These are phyloP conservation scores for Cladophialophora bantiana DNA, from an alignment of 2,329 filamentous ascomycete genomes.

Conservation along the genomic window DNA sequence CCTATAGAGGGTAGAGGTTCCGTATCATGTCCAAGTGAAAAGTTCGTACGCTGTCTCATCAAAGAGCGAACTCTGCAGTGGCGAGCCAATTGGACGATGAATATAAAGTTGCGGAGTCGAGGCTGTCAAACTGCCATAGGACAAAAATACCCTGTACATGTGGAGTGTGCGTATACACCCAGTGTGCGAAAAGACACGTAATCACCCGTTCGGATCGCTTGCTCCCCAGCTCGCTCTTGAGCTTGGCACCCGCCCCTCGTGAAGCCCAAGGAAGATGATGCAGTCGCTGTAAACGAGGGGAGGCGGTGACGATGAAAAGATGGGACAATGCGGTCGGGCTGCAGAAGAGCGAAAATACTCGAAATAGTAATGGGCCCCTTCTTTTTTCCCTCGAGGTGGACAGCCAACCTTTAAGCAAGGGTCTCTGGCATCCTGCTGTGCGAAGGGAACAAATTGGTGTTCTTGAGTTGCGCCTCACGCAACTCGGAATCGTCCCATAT, in stretches of 20 bases:
- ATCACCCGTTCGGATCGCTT: constrained; percentile 10
- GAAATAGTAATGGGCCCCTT: not conserved
- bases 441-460: not conserved
- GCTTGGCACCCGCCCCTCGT: not conserved
- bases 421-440: not conserved
- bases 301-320: not conserved
- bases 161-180: constrained; percentile 8
- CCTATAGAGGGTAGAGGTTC: not conserved
- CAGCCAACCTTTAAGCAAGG: not conserved
- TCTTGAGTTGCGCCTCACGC: not conserved
- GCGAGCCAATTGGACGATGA: not conserved
- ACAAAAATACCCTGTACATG: not conserved
- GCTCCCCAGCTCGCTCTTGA: not conserved
- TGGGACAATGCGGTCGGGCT: not conserved
- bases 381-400: not conserved
- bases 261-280: not conserved
- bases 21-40: not conserved
- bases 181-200: constrained; percentile 13
- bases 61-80: not conserved
- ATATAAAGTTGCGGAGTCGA: not conserved
- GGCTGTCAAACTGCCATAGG: constrained; percentile 1
- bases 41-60: constrained; percentile 14
- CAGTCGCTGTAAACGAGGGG: not conserved
- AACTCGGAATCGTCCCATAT: not conserved
- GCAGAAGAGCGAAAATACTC: not conserved